These are phyloP conservation scores for Chalaropsis ovoidea DNA, from an alignment of 2,329 filamentous ascomycete species.

Conservation along the genomic window DNA sequence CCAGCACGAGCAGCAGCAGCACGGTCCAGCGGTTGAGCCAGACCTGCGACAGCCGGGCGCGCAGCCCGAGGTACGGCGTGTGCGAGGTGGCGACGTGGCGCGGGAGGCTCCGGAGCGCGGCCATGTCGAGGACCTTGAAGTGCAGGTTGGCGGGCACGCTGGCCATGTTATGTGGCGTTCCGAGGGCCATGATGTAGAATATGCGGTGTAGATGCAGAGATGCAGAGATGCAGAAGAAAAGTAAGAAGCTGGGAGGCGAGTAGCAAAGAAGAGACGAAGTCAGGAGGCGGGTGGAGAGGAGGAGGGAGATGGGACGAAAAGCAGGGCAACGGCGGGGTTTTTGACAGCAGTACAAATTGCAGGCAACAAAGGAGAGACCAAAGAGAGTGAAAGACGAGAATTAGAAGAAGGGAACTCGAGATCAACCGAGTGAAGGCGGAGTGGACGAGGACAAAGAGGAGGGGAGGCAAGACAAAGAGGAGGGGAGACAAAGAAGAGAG, in stretches of 20 bases:
- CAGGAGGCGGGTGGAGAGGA: background rate
- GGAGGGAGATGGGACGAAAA: background rate
- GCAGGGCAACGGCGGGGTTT: background rate
- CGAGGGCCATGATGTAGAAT: conserved; percentile 5
- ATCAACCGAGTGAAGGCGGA: background rate
- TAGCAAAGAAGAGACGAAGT: conserved; percentile 2
- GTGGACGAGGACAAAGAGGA: background rate
- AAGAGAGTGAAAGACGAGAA: background rate
- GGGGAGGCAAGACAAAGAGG: background rate
- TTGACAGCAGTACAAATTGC: background rate
- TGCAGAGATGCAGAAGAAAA: background rate
- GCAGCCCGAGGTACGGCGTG: conserved; percentile 86
- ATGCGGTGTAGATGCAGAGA: background rate
- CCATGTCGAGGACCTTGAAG: conserved; percentile 34
- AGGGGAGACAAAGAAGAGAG: background rate
- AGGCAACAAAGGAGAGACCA: background rate
- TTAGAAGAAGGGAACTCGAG: background rate
- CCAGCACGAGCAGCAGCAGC: conserved; percentile 73
- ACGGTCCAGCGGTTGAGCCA: conserved; percentile 98
- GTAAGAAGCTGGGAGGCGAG: background rate
- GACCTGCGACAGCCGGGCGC: conserved; percentile 81
- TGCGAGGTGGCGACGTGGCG: conserved; percentile 51
- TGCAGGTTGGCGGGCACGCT: conserved; percentile 34
- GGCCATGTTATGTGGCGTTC: conserved; percentile 8
- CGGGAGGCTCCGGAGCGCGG: conserved; percentile 31